These are phyloP conservation scores for Fusarium gaditjirri DNA, from an alignment of 2,329 filamentous ascomycete genomes.

Conservation along the genomic window DNA sequence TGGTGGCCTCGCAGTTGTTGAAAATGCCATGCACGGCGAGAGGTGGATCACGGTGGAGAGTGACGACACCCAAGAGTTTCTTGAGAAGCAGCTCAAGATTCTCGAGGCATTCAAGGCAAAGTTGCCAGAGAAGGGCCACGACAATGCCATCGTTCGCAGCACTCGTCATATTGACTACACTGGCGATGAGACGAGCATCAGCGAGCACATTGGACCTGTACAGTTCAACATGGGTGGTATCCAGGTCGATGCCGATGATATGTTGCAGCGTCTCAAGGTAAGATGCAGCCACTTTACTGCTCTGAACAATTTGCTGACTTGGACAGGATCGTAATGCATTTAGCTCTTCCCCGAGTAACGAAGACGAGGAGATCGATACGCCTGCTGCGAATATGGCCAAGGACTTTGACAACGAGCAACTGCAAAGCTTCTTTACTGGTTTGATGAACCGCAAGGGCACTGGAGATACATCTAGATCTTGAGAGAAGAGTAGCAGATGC, in stretches of 20 bases:
- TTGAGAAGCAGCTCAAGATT: slow-evolving; percentile 77
- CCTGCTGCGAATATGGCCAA: slow-evolving; percentile 56
- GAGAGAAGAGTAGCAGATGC: not conserved
- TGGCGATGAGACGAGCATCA: slow-evolving; percentile 62
- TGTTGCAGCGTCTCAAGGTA: slow-evolving; percentile 88
- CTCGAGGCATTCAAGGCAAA: slow-evolving; percentile 74
- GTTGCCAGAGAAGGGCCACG: slow-evolving; percentile 57
- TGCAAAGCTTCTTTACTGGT: slow-evolving; percentile 69
- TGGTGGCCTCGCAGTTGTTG: slow-evolving; percentile 60
- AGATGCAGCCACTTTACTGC: slow-evolving; percentile 21
- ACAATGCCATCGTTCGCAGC: slow-evolving; percentile 37
- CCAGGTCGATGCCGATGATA: slow-evolving; percentile 93
- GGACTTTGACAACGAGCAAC: slow-evolving; percentile 63
- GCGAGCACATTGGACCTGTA: slow-evolving; percentile 90
- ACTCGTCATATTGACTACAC: slow-evolving; percentile 48
- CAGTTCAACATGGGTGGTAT: slow-evolving; percentile 99
- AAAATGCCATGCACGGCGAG: slow-evolving; percentile 53
- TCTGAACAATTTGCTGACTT: slow-evolving; percentile 31
- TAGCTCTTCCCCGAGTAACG: slow-evolving; percentile 57
- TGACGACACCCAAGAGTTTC: slow-evolving; percentile 79
- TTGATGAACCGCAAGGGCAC: slow-evolving; percentile 65
- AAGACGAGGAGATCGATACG: slow-evolving; percentile 51
- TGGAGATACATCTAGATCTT: slow-evolving; percentile 33
- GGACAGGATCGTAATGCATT: slow-evolving; percentile 67
- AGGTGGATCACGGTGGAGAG: slow-evolving; percentile 50